Percentiles rank a stretch among this genome's conserved stretches.
phyloP scores from a whole-genome alignment of 208 protist genomes.

The Trypanosomatidae sp. region DNA sequence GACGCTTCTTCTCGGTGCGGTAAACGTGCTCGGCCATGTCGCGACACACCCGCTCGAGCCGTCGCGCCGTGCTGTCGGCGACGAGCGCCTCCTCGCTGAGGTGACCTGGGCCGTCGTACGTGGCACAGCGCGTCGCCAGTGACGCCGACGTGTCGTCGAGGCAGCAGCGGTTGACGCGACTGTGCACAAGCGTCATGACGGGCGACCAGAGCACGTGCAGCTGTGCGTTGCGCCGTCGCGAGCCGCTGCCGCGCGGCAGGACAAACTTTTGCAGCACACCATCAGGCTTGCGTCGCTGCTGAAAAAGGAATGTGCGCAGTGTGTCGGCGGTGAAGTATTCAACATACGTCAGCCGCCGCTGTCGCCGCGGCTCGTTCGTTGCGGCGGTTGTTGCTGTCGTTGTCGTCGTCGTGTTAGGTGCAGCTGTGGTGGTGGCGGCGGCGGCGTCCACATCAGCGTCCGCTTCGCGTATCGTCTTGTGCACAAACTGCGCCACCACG shows the following conservation, averaged over 20 bases:
- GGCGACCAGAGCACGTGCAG: conserved; percentile 85
- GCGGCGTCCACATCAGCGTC: conserved; percentile 12
- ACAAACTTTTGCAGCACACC: conserved; percentile 88
- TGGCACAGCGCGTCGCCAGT: conserved; percentile 37
- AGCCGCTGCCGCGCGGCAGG: conserved; percentile 63
- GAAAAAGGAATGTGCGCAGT: conserved; percentile 73
- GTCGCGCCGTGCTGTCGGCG: conserved; percentile 64
- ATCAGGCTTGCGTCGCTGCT: conserved; percentile 63
- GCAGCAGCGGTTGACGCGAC: conserved; percentile 58
- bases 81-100: conserved; percentile 69
- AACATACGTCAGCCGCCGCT: conserved; percentile 53
- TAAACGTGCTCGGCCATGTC: conserved; percentile 80
- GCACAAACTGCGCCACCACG: conserved; percentile 81
- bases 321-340: conserved; percentile 75
- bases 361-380: conserved; percentile 5
- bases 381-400: too few species aligned
- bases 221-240: conserved; percentile 54
- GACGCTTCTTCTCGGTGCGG: conserved; percentile 63
- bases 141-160: conserved; percentile 48
- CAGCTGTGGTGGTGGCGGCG: not conserved
- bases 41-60: conserved; percentile 56
- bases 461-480: conserved; percentile 34
- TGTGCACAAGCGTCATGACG: conserved; percentile 70
- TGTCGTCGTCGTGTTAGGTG: too few species aligned
- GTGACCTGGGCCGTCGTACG: conserved; percentile 76